phyloP scores from a whole-genome alignment of 2,329 filamentous ascomycete genomes.

The Leptodontidium sp. region DNA sequence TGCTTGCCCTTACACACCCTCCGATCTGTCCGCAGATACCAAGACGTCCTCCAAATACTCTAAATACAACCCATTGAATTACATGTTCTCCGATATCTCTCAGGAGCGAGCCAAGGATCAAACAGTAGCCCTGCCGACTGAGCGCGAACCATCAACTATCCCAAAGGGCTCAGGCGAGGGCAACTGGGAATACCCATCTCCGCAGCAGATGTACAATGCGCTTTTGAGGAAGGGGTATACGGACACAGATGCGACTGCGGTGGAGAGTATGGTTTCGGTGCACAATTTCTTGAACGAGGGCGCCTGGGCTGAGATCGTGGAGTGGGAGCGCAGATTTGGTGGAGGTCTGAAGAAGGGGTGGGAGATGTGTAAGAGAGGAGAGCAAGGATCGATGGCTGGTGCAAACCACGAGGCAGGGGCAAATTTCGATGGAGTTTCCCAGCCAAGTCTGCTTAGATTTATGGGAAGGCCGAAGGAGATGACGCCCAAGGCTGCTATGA shows the following conservation, averaged over 20 bases:
- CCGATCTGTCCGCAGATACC: conserved; percentile 37
- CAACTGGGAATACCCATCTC: conserved; percentile 97
- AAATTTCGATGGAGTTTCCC: conserved; percentile 59
- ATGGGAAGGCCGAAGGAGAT: conserved; percentile 88
- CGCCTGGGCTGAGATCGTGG: conserved; percentile 93
- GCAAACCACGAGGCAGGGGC: conserved; percentile 56
- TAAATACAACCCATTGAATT: conserved; percentile 85
- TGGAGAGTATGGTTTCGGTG: conserved; percentile 96
- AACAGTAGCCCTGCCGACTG: conserved; percentile 75
- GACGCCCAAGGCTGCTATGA: conserved; percentile 89
- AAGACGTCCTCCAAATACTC: conserved; percentile 60
- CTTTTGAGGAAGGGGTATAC: conserved; percentile 95
- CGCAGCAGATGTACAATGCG: conserved; percentile 99
- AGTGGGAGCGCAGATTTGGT: conserved; percentile 89
- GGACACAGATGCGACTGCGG: conserved; percentile 90
- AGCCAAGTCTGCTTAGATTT: conserved; percentile 84
- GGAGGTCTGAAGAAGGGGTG: conserved; percentile 76
- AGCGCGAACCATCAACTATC: conserved; percentile 87
- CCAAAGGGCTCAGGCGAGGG: conserved; percentile 81
- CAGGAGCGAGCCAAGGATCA: conserved; percentile 81
- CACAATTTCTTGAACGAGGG: conserved; percentile 99
- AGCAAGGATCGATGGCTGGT: conserved; percentile 63
- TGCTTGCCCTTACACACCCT: conserved; percentile 46
- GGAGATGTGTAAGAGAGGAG: conserved; percentile 77
- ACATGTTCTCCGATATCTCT: conserved; percentile 90